phyloP scores from a whole-genome alignment of 2,329 filamentous ascomycete species.

The Talaromyces albobiverticillius region DNA sequence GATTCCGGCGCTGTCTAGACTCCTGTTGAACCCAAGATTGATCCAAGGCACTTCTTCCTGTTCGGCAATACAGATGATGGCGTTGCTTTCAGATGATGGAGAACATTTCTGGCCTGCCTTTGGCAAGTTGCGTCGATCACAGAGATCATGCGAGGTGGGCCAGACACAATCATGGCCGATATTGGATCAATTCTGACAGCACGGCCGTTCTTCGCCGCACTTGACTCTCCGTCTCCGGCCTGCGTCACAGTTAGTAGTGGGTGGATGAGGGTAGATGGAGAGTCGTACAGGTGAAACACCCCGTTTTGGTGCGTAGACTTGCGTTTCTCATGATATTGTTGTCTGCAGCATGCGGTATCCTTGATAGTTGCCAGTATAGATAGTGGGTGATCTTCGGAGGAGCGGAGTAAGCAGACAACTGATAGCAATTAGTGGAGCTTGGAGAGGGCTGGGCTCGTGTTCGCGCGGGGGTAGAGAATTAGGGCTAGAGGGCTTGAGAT shows the following conservation, averaged over 20 bases:
- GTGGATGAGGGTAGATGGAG: neutral
- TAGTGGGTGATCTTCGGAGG: too few species aligned
- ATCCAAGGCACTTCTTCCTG: neutral
- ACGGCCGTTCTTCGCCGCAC: neutral
- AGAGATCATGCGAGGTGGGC: neutral
- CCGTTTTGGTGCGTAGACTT: neutral
- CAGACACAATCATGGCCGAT: neutral
- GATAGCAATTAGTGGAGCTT: neutral
- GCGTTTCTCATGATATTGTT: neutral
- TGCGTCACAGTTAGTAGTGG: neutral
- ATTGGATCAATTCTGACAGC: neutral
- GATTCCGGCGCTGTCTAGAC: neutral
- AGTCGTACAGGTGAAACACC: neutral
- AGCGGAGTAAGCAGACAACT: too few species aligned
- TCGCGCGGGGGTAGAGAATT: too few species aligned
- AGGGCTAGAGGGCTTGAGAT: neutral
- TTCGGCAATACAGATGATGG: neutral
- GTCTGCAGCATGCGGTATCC: neutral
- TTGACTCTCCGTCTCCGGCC: neutral
- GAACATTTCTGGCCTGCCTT: neutral
- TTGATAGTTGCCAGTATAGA: neutral
- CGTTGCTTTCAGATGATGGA: neutral
- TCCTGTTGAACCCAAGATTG: neutral
- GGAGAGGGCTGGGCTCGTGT: too few species aligned
- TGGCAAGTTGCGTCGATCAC: neutral